A percentile compares a stretch with the other conserved stretches of the same genome.
Conservation (phyloP, 148 eudicot genomes). For the Persicaria maculosa region DNA sequence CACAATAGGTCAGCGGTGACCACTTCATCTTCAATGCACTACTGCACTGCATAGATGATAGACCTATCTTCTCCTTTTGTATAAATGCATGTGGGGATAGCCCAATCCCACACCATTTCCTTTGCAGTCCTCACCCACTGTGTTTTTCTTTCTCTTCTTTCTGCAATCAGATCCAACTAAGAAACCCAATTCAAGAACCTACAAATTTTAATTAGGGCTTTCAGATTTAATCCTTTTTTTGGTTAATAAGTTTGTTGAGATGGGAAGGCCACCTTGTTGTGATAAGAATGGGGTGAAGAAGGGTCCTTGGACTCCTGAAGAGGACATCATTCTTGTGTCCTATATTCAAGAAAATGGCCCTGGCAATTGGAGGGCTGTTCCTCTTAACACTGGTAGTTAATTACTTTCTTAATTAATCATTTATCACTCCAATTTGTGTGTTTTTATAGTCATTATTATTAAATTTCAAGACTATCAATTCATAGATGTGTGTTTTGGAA, state of each 20-base stretch:
- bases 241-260: background rate
- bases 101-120: slow-evolving; percentile 1
- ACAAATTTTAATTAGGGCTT: background rate
- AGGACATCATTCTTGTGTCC: slow-evolving; percentile 45
- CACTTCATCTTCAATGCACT: slow-evolving; percentile 7
- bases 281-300: slow-evolving; percentile 42
- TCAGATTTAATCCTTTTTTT: background rate
- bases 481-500: background rate
- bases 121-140: background rate
- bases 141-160: background rate
- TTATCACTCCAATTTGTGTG: background rate
- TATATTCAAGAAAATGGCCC: slow-evolving; percentile 53
- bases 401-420: background rate
- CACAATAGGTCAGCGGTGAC: slow-evolving; percentile 12
- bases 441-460: no score
- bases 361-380: slow-evolving; percentile 56
- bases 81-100: slow-evolving; percentile 13
- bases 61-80: background rate
- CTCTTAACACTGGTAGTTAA: slow-evolving; percentile 34
- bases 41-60: background rate
- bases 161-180: background rate
- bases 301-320: slow-evolving; percentile 65
- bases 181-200: background rate
- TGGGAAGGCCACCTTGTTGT: slow-evolving; percentile 57
- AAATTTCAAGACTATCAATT: no score